These are phyloP conservation scores for Rhynchosporium agropyri DNA, from an alignment of 2,329 filamentous ascomycete genomes.

Conservation along the genomic window DNA sequence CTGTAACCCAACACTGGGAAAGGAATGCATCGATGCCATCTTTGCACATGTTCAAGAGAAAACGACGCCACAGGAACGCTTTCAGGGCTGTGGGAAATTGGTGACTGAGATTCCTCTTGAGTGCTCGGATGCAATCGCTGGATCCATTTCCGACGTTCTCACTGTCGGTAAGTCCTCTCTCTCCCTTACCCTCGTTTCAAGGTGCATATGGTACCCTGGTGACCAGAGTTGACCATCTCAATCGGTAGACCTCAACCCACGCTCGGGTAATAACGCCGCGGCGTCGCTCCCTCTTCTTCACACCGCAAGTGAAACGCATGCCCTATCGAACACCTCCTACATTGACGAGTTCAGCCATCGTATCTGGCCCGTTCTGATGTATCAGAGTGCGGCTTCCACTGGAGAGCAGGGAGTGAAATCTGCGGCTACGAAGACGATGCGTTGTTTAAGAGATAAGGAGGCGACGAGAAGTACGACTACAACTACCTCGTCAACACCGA, in stretches of 20 bases:
- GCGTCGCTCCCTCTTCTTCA: background rate
- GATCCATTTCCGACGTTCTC: background rate
- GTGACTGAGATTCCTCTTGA: background rate
- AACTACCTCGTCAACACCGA: background rate
- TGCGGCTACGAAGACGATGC: background rate
- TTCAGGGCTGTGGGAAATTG: background rate
- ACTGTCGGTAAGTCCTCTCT: background rate
- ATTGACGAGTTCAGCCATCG: conserved; percentile 1
- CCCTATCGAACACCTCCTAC: background rate
- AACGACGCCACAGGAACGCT: background rate
- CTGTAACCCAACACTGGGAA: background rate
- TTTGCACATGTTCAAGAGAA: background rate
- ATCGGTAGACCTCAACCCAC: background rate
- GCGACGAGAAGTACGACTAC: background rate
- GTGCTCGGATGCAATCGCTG: background rate
- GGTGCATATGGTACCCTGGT: too few species aligned
- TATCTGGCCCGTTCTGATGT: conserved; percentile 3
- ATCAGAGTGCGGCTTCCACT: background rate
- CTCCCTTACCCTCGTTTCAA: background rate
- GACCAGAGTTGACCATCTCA: background rate
- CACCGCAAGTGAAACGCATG: background rate
- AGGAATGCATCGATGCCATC: background rate
- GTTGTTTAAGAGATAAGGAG: background rate
- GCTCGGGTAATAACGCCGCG: background rate
- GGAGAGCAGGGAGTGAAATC: background rate